A percentile compares a stretch with the other conserved stretches of the same genome.
These are phyloP conservation scores for Blastobotrys muscicola DNA, from an alignment of 805 yeast genomes.

Conservation along the genomic window DNA sequence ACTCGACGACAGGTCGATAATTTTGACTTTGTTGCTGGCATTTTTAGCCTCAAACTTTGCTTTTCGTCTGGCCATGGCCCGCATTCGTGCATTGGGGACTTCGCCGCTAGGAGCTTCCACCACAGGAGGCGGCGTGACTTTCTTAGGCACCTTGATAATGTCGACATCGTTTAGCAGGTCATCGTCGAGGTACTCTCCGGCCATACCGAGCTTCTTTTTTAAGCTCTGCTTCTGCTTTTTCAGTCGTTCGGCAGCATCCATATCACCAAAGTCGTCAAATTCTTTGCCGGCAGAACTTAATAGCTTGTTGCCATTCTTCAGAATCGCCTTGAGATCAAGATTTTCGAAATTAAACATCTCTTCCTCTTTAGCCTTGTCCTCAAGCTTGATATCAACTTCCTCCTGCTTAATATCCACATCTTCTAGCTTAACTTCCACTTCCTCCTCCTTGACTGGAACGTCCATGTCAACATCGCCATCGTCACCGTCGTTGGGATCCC, in stretches of 20 bases:
- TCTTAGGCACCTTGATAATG: slow-evolving; percentile 8
- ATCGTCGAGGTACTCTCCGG: slow-evolving; percentile 32
- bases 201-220: slow-evolving; percentile 35
- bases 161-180: slow-evolving; percentile 25
- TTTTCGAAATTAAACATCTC: slow-evolving; percentile 25
- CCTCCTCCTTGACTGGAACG: slow-evolving; percentile 5
- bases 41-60: slow-evolving; percentile 23
- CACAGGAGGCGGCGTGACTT: neutral
- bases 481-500: slow-evolving; percentile 70
- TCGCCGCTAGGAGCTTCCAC: neutral
- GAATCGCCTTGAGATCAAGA: slow-evolving; percentile 30
- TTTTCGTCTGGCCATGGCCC: slow-evolving; percentile 51
- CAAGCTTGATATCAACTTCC: slow-evolving; percentile 24
- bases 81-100: slow-evolving; percentile 47
- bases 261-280: slow-evolving; percentile 32
- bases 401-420: slow-evolving; percentile 15
- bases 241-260: slow-evolving; percentile 38
- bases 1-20: slow-evolving; percentile 24
- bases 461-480: slow-evolving; percentile 5
- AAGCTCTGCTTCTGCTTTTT: slow-evolving; percentile 42
- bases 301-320: slow-evolving; percentile 37
- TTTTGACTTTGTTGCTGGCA: slow-evolving; percentile 44
- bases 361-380: slow-evolving; percentile 23
- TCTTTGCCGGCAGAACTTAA: slow-evolving; percentile 55
- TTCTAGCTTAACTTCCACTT: slow-evolving; percentile 15